Conservation (phyloP, 2,329 filamentous ascomycete species). For the Microsporum ferrugineum region DNA sequence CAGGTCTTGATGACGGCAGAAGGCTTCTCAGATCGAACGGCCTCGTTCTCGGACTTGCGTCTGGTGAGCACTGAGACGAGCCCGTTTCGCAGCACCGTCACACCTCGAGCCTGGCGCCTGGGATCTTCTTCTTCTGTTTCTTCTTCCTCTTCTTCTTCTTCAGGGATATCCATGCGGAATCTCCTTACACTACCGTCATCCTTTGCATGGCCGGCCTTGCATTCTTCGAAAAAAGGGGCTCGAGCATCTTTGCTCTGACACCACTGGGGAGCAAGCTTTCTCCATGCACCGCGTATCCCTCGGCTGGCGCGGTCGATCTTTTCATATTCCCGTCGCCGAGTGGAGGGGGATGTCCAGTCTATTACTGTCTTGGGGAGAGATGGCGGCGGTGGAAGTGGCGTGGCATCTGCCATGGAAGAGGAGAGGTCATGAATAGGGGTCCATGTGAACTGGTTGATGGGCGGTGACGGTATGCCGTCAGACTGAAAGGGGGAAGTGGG, state of each 20-base stretch:
- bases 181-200: slow-evolving; percentile 37
- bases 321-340: slow-evolving; percentile 39
- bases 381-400: slow-evolving; percentile 12
- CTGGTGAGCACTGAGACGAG: not conserved
- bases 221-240: slow-evolving; percentile 34
- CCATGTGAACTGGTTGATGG: slow-evolving; percentile 1
- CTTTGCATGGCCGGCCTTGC: slow-evolving; percentile 24
- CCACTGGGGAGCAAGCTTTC: slow-evolving; percentile 32
- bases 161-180: slow-evolving; percentile 34
- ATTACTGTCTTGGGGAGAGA: slow-evolving; percentile 30
- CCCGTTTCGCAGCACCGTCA: not conserved
- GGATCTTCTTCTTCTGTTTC: not conserved
- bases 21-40: not conserved
- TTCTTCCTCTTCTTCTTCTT: slow-evolving; percentile 6
- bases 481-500: slow-evolving; percentile 34
- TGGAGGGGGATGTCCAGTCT: slow-evolving; percentile 37
- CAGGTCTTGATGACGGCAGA: not conserved
- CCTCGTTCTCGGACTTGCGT: not conserved
- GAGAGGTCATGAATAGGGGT: not conserved
- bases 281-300: slow-evolving; percentile 34
- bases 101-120: not conserved
- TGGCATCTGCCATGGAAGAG: not conserved
- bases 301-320: slow-evolving; percentile 40
- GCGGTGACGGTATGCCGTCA: slow-evolving; percentile 3
- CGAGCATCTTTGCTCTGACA: slow-evolving; percentile 25